phyloP scores from a whole-genome alignment of 306 rosid genomes.

The Prunus mira region DNA sequence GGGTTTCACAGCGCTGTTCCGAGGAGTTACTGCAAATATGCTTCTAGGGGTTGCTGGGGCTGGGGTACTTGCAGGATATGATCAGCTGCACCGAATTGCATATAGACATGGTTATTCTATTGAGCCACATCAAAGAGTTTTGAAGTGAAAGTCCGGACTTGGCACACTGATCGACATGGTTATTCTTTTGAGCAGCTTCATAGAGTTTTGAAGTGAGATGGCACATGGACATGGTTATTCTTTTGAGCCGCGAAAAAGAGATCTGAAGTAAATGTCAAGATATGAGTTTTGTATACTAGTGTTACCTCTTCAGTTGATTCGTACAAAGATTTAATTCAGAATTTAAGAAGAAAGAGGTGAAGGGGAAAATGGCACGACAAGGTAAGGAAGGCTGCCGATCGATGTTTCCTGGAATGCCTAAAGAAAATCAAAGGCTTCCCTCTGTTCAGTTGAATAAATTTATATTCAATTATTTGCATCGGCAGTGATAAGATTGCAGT shows the following conservation, averaged over 20 bases:
- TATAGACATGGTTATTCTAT: conserved; percentile 29
- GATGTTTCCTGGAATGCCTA: conserved; percentile 1
- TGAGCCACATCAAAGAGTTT: conserved; percentile 39
- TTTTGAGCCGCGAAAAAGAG: conserved; percentile 36
- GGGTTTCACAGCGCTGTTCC: conserved; percentile 69
- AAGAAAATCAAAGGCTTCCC: background rate
- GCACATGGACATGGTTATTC: conserved; percentile 36
- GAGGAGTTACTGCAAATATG: conserved; percentile 90
- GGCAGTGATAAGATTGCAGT: background rate
- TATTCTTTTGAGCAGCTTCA: background rate
- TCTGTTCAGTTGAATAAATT: conserved; percentile 7
- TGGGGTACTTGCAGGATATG: conserved; percentile 91
- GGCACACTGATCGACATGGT: background rate
- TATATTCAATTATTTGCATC: background rate
- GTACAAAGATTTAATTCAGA: background rate
- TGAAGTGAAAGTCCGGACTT: conserved; percentile 36
- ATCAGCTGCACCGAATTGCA: conserved; percentile 68
- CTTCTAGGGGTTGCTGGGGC: conserved; percentile 96
- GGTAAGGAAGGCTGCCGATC: background rate
- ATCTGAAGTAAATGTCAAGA: conserved; percentile 38
- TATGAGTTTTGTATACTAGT: background rate
- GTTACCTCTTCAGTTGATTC: conserved; percentile 2
- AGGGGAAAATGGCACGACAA: background rate
- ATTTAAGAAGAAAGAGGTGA: background rate
- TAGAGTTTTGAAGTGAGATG: background rate